phyloP scores from a whole-genome alignment of 495 filamentous ascomycete genomes.

The Penicillium desertorum region DNA sequence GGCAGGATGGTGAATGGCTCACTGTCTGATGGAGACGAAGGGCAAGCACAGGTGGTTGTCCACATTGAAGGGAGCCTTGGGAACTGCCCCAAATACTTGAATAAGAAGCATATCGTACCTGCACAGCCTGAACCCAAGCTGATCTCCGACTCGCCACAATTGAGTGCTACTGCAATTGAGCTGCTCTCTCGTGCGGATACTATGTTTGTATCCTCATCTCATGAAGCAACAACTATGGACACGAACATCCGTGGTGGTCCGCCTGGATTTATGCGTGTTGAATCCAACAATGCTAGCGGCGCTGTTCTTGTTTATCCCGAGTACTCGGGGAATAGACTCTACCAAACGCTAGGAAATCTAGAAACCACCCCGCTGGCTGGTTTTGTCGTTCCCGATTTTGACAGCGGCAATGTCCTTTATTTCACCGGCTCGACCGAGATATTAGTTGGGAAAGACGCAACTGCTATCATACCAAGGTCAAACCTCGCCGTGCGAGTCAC shows the following conservation, averaged over 20 bases:
- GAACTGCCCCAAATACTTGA: constrained; percentile 85
- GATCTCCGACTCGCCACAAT: constrained; percentile 43
- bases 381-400: constrained; percentile 68
- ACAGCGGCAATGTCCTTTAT: constrained; percentile 68
- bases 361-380: constrained; percentile 62
- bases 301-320: constrained; percentile 69
- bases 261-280: constrained; percentile 67
- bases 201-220: constrained; percentile 70
- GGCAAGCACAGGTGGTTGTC: constrained; percentile 63
- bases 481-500: constrained; percentile 70
- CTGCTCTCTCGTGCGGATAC: constrained; percentile 66
- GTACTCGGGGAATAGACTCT: constrained; percentile 77
- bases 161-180: constrained; percentile 50
- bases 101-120: constrained; percentile 62
- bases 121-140: constrained; percentile 53
- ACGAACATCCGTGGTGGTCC: constrained; percentile 80
- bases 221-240: constrained; percentile 69
- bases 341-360: constrained; percentile 79
- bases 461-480: constrained; percentile 59
- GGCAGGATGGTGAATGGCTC: constrained; percentile 63
- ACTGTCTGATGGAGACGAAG: constrained; percentile 28
- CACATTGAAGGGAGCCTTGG: constrained; percentile 67
- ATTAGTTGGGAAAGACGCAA: constrained; percentile 59
- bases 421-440: constrained; percentile 65
- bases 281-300: constrained; percentile 47